Evolutionary conservation across 116 monocot species (phyloP).

Genomic region (Trichopus zeylanicus): DNA sequence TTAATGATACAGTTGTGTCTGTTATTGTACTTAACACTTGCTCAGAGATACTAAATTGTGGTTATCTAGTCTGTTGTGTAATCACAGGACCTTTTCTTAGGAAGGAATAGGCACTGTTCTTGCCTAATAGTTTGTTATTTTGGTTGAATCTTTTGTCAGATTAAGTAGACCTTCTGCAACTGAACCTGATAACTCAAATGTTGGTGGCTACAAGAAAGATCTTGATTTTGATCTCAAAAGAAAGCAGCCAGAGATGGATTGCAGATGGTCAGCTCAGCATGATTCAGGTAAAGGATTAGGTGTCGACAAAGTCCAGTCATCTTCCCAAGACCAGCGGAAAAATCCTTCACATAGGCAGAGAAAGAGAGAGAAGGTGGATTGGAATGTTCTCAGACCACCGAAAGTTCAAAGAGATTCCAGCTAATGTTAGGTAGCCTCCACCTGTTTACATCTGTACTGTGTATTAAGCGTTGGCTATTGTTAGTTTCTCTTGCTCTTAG

Average conservation of each 20-base stretch:
- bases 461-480: too few species aligned
- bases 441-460: too few species aligned
- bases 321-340: slow-evolving; percentile 23
- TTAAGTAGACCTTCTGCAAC: slow-evolving; percentile 6
- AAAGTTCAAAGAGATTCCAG: slow-evolving; percentile 35
- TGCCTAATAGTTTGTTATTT: too few species aligned
- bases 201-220: slow-evolving; percentile 8
- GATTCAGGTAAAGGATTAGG: slow-evolving; percentile 15
- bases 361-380: slow-evolving; percentile 68
- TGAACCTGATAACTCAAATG: slow-evolving; percentile 10
- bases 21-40: too few species aligned
- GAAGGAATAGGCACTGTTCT: too few species aligned
- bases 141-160: too few species aligned
- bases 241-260: slow-evolving; percentile 34
- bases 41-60: too few species aligned
- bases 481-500: too few species aligned
- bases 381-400: slow-evolving; percentile 63
- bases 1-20: too few species aligned
- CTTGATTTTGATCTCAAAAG: slow-evolving; percentile 47
- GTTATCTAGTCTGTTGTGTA: too few species aligned
- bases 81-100: too few species aligned
- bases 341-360: slow-evolving; percentile 32
- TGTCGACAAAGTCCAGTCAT: slow-evolving; percentile 21
- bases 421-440: too few species aligned
- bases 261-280: slow-evolving; percentile 13